phyloP scores from a whole-genome alignment of 208 protist genomes.

The Acanthamoeba healyi region DNA sequence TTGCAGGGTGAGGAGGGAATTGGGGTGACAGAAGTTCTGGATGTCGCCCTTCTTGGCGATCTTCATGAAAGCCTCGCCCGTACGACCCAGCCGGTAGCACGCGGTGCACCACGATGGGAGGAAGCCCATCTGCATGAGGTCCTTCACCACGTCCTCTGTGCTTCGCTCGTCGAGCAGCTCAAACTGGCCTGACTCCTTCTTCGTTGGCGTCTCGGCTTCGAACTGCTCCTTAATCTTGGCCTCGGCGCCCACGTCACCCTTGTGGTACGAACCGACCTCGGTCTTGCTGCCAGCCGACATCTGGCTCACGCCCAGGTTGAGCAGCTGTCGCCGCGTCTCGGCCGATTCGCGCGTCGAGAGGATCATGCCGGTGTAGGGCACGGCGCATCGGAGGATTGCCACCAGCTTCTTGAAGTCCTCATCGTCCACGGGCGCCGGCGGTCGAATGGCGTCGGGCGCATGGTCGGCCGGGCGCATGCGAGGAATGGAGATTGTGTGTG shows the following conservation, averaged over 20 bases:
- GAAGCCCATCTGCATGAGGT: slow-evolving; percentile 81
- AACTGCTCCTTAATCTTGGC: slow-evolving; percentile 69
- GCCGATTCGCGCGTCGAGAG: slow-evolving; percentile 82
- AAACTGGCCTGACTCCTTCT: slow-evolving; percentile 80
- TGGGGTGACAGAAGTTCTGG: slow-evolving; percentile 86
- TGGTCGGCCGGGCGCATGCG: slow-evolving; percentile 82
- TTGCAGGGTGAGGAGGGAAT: slow-evolving; percentile 80
- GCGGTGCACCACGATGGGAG: slow-evolving; percentile 84
- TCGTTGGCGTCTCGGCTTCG: neutral
- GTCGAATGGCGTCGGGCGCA: slow-evolving; percentile 72
- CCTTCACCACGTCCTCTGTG: slow-evolving; percentile 79
- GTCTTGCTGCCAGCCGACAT: slow-evolving; percentile 85
- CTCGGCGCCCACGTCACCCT: slow-evolving; percentile 44
- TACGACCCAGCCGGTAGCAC: slow-evolving; percentile 84
- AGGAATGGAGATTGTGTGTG: slow-evolving; percentile 87
- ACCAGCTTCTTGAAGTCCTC: slow-evolving; percentile 87
- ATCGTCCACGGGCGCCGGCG: slow-evolving; percentile 82
- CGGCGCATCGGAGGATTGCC: slow-evolving; percentile 81
- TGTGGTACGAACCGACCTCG: slow-evolving; percentile 83
- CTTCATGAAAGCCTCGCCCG: slow-evolving; percentile 86
- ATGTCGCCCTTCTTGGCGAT: slow-evolving; percentile 85
- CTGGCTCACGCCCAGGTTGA: slow-evolving; percentile 86
- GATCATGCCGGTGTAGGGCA: slow-evolving; percentile 89
- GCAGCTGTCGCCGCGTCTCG: slow-evolving; percentile 81
- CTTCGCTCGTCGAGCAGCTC: slow-evolving; percentile 79